phyloP scores from a whole-genome alignment of 768 basidiomycete species.

The Gymnopilus junonius region DNA sequence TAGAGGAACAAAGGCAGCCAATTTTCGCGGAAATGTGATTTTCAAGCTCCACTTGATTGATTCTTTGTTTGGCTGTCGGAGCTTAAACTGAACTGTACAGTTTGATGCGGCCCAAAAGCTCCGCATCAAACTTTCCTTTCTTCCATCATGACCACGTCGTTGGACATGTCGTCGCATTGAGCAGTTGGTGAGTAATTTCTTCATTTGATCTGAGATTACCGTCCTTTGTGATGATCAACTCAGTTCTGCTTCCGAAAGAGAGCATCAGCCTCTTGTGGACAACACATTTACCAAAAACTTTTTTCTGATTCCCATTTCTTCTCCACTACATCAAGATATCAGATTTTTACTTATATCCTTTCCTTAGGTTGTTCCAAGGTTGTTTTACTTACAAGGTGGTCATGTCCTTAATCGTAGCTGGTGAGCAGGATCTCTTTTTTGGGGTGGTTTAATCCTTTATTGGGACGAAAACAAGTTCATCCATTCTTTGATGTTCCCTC shows the following conservation, averaged over 20 bases:
- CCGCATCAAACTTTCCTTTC: slow-evolving; percentile 5
- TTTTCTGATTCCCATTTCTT: slow-evolving; percentile 47
- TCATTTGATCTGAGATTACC: slow-evolving; percentile 13
- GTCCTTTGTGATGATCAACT: slow-evolving; percentile 54
- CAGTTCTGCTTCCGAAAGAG: slow-evolving; percentile 90
- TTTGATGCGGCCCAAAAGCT: slow-evolving; percentile 10
- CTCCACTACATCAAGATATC: background rate
- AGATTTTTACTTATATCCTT: slow-evolving; percentile 23
- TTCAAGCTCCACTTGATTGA: slow-evolving; percentile 29
- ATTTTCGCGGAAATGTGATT: background rate
- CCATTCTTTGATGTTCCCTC: slow-evolving; percentile 74
- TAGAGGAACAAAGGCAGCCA: background rate
- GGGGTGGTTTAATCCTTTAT: background rate
- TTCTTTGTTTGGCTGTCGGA: slow-evolving; percentile 29
- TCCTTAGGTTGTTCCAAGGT: slow-evolving; percentile 12
- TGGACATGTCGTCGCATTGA: slow-evolving; percentile 1
- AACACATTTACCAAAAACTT: slow-evolving; percentile 59
- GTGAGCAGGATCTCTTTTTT: slow-evolving; percentile 21
- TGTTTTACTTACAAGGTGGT: background rate
- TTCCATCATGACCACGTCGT: background rate
- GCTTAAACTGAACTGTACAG: slow-evolving; percentile 49
- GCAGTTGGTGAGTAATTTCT: slow-evolving; percentile 27
- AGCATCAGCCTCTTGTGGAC: slow-evolving; percentile 76
- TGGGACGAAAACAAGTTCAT: slow-evolving; percentile 82
- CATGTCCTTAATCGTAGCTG: slow-evolving; percentile 6